Evolutionary conservation across 148 eudicot genomes (phyloP).

Genomic region (Pharnaceum exiguum): DNA sequence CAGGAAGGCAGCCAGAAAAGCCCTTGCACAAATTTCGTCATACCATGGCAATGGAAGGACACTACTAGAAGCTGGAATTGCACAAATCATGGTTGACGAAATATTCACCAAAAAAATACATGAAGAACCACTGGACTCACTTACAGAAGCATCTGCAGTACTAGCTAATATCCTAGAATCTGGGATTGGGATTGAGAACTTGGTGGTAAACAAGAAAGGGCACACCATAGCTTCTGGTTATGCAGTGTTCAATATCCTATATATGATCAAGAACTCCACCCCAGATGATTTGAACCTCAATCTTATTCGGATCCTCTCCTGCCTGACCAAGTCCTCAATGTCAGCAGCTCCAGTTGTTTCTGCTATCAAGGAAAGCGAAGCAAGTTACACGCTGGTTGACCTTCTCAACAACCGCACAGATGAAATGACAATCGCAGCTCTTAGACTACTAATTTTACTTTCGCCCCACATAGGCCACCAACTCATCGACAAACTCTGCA

Average conservation of each 20-base stretch:
- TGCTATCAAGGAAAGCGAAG: slow-evolving; percentile 66
- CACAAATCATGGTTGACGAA: slow-evolving; percentile 48
- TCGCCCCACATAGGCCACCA: slow-evolving; percentile 67
- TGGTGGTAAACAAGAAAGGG: slow-evolving; percentile 41
- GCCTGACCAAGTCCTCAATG: slow-evolving; percentile 47
- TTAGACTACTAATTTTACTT: slow-evolving; percentile 52
- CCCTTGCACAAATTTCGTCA: slow-evolving; percentile 52
- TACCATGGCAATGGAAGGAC: slow-evolving; percentile 39
- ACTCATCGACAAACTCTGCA: slow-evolving; percentile 58
- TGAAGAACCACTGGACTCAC: slow-evolving; percentile 41
- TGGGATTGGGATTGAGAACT: slow-evolving; percentile 41
- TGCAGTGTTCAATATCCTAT: slow-evolving; percentile 46
- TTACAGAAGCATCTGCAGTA: slow-evolving; percentile 60
- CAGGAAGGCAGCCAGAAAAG: slow-evolving; percentile 56
- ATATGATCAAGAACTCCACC: slow-evolving; percentile 44
- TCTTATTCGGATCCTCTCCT: slow-evolving; percentile 53
- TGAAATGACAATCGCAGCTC: slow-evolving; percentile 52
- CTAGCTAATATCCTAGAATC: slow-evolving; percentile 79
- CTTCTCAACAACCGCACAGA: slow-evolving; percentile 60
- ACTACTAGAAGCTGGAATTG: slow-evolving; percentile 59
- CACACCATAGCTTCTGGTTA: slow-evolving; percentile 51
- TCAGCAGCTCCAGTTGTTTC: slow-evolving; percentile 38
- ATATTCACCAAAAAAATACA: slow-evolving; percentile 39
- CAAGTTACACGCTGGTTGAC: slow-evolving; percentile 55
- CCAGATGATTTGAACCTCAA: slow-evolving; percentile 51